Evolutionary conservation across 495 filamentous ascomycete species (phyloP), one percentile per base, ranked within the genome.

Genomic region (Lepraria neglecta): DNA sequence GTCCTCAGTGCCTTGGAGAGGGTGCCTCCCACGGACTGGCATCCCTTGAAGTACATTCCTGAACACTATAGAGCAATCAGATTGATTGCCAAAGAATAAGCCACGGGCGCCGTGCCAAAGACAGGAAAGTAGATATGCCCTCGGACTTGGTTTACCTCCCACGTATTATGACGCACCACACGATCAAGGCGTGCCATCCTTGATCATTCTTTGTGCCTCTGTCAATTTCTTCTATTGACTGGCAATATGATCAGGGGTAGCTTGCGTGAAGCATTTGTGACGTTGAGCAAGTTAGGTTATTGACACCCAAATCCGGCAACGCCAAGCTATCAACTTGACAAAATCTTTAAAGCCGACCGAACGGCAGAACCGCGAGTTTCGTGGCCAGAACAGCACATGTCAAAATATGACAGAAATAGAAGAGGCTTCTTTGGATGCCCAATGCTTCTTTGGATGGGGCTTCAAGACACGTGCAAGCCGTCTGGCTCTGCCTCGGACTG

Each of bases 231-330:
- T 9, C 27, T 7, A n/a, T 31, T 12, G n/a, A 1, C 15, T 7
- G 28, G 0, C 21, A 19, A 12, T 3, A 19, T 50, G 21, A 5
- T 4, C 11, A 6, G 12, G 3, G 46, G 10, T 24, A 11, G 46
- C 46, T 11, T 7, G 19, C 6, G 38, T 40, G 17, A 55, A 57
- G 21, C 40, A 38, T 6, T 31, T 28, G 27, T 38, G 33, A 30
- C 43, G n/a, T 40, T 31, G 59, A 11, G 31, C 7, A 0, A 28
- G 10, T 7, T 24, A 24, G 40, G 50, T 56, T 64, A 64, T 64
- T 64, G 63, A 64, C 60, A 64, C 57, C 63, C 63, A 40, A 57
- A 61, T 60, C 44, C 11, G 45, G 43, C 38, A 56, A 61, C 19
- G 21, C 30, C 42, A 27, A 43, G 27, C 57, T 40, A 51, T 45